Evolutionary conservation across 345 rosid genomes (phyloP), one percentile per base, ranked within the genome.

Genomic region (Ceriops decandra): DNA sequence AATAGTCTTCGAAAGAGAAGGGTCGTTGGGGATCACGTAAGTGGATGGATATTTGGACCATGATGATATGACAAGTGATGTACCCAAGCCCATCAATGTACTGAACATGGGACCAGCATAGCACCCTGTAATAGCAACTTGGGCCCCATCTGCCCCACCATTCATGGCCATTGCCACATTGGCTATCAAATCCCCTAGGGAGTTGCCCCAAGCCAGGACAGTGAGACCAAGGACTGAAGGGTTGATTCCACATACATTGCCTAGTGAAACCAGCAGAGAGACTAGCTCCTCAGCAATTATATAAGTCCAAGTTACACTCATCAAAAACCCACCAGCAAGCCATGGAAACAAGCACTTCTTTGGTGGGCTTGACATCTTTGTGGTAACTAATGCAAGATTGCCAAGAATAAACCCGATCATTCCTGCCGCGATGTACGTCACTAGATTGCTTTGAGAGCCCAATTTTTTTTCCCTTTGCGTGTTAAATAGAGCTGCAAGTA

Each of bases 181-280:
- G 0, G 96, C 85, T 57, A 90, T 85, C 64, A 95, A 78, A 76
- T 95, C 99, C n/a, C 98, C 97, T 0, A 89, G 77, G 0, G 97
- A 93, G 20, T 93, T 93, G 9, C 98, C 98, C 97, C 99, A 91
- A 1, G 97, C 97, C 31, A 95, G 91, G 72, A 95, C 90, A 2
- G 97, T 95, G 4, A 95, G 75, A 17, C 97, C 97, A 26, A 91
- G 75, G 67, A 89, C 81, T 16, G 99, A 91, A 69, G 97, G 93
- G 81, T 82, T 82, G 30, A 90, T 89, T 4, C 96, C 91, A 16
- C 88, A 63, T 24, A 91, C 66, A 15, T 81, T 72, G 17, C 97
- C 97, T 0, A 87, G 10, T 2, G 96, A 88, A 53, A 89, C 84
- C 69, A 91, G 31, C 54, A 95, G 72, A 42, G 97, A 89, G 2